Percentiles rank a stretch among this genome's conserved stretches.
Conservation (phyloP, 2,329 filamentous ascomycete genomes). For the Ilyonectria robusta region DNA sequence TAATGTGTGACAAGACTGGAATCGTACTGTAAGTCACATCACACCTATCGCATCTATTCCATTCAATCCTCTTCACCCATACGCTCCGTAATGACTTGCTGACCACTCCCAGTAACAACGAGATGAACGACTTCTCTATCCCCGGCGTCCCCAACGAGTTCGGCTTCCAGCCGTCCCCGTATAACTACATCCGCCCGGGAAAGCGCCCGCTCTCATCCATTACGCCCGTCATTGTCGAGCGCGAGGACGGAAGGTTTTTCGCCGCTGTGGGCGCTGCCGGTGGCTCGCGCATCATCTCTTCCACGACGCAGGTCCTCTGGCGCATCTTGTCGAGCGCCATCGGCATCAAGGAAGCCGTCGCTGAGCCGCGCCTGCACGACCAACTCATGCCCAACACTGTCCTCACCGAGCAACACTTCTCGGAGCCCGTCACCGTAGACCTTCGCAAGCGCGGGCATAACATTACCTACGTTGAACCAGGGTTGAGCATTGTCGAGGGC, state of each 20-base stretch:
- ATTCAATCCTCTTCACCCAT: background rate
- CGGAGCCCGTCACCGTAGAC: slow-evolving; percentile 74
- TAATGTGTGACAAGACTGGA: slow-evolving; percentile 87
- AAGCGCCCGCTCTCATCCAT: slow-evolving; percentile 91
- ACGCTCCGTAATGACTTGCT: background rate
- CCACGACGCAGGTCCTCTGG: slow-evolving; percentile 81
- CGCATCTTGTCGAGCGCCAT: slow-evolving; percentile 72
- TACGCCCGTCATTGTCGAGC: slow-evolving; percentile 81
- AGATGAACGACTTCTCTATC: slow-evolving; percentile 88
- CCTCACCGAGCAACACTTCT: slow-evolving; percentile 77
- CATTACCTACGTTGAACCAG: slow-evolving; percentile 76
- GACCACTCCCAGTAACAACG: slow-evolving; percentile 63
- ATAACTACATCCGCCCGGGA: slow-evolving; percentile 85
- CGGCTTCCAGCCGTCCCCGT: slow-evolving; percentile 83
- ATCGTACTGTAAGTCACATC: slow-evolving; percentile 75
- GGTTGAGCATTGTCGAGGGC: slow-evolving; percentile 78
- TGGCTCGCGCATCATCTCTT: slow-evolving; percentile 86
- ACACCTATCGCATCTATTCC: slow-evolving; percentile 52
- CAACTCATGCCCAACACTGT: slow-evolving; percentile 82
- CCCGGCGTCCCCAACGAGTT: slow-evolving; percentile 84
- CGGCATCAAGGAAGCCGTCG: slow-evolving; percentile 73
- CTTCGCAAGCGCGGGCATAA: slow-evolving; percentile 78
- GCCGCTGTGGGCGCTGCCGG: slow-evolving; percentile 83
- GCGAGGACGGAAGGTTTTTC: slow-evolving; percentile 74
- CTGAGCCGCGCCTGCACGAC: slow-evolving; percentile 81